phyloP scores from a whole-genome alignment of 2,329 filamentous ascomycete genomes.

The Phaeoacremonium minimum region DNA sequence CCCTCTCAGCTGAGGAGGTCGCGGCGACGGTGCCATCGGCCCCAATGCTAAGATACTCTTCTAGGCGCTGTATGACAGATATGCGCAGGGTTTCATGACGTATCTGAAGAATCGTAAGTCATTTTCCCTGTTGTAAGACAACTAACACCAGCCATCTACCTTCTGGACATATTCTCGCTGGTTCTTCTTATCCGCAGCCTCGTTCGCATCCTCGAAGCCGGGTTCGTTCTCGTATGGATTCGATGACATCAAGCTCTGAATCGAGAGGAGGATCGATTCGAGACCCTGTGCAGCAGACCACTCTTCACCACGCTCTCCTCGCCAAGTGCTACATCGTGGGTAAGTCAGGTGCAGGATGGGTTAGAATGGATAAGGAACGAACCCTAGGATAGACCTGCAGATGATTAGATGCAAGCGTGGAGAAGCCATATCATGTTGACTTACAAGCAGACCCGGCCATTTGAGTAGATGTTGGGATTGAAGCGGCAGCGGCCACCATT shows the following conservation, averaged over 20 bases:
- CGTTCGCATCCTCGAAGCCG: conserved; percentile 76
- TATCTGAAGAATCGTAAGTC: conserved; percentile 52
- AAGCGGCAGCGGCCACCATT: conserved; percentile 86
- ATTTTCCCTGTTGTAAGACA: too few relatives aligned
- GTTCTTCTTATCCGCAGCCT: conserved; percentile 64
- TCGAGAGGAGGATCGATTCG: conserved; percentile 90
- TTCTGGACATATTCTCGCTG: conserved; percentile 77
- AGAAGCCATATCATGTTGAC: conserved; percentile 23
- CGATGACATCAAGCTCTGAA: conserved; percentile 90
- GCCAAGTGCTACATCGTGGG: conserved; percentile 70
- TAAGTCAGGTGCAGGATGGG: too few relatives aligned
- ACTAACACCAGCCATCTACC: conserved; percentile 37
- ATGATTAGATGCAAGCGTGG: conserved; percentile 9
- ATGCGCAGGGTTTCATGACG: conserved; percentile 85
- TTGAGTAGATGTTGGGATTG: conserved; percentile 94
- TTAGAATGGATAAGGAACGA: conserved; percentile 27
- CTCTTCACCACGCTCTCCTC: conserved; percentile 82
- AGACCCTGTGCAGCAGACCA: conserved; percentile 96
- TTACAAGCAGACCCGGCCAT: conserved; percentile 87
- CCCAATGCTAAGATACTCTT: conserved; percentile 68
- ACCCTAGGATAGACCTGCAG: conserved; percentile 79
- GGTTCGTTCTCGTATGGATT: conserved; percentile 97
- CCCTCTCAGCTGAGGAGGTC: conserved; percentile 22
- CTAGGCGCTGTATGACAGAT: conserved; percentile 79
- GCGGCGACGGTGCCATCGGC: conserved; percentile 37